Evolutionary conservation across 768 basidiomycete species (phyloP).

Genomic region (Boletus rubroflammeus): DNA sequence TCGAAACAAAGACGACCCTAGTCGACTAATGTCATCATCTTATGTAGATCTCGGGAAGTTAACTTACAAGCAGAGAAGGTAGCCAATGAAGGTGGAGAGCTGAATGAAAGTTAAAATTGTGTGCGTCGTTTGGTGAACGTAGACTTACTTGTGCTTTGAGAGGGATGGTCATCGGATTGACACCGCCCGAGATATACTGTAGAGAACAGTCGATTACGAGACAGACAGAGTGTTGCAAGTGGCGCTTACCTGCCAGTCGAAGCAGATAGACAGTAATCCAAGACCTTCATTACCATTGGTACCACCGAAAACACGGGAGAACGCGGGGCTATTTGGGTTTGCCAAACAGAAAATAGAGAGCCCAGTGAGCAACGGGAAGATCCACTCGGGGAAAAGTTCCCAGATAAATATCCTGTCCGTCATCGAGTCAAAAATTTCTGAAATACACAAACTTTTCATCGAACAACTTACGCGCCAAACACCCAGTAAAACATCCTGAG

Average conservation of each 20-base stretch:
- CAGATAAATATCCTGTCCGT: constrained; percentile 34
- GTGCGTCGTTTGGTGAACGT: background rate
- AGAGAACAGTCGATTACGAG: background rate
- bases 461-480: constrained; percentile 27
- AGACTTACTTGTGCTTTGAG: constrained; percentile 44
- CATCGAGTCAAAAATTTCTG: background rate
- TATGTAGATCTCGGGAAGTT: background rate
- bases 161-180: constrained; percentile 53
- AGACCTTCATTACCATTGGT: constrained; percentile 65
- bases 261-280: constrained; percentile 55
- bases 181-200: constrained; percentile 27
- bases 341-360: constrained; percentile 61
- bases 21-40: constrained; percentile 7
- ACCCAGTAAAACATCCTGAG: constrained; percentile 31
- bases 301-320: constrained; percentile 58
- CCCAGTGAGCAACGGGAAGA: constrained; percentile 61
- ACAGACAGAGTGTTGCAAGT: background rate
- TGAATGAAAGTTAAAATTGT: background rate
- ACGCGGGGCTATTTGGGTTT: constrained; percentile 30
- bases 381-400: constrained; percentile 27
- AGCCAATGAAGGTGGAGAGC: constrained; percentile 49
- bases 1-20: constrained; percentile 35
- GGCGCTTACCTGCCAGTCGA: constrained; percentile 50
- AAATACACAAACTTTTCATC: constrained; percentile 5
- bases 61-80: constrained; percentile 52